Base-by-base conservation (phyloP, 2,329 filamentous ascomycete species). In the Talaromyces piceae region DNA sequence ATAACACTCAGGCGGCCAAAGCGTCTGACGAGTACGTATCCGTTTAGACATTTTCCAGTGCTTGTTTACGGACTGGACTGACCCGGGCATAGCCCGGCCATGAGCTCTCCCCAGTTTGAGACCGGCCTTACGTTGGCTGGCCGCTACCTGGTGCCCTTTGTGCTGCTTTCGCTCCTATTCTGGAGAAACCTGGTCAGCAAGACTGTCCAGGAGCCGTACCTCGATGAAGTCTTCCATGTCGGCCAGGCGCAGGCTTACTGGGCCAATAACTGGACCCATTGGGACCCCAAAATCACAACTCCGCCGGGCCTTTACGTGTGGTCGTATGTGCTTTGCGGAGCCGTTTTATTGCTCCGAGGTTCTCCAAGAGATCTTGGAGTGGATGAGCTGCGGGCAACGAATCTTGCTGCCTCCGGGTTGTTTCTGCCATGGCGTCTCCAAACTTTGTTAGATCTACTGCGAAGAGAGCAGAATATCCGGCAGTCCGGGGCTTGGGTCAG, bases 241-340 rank as follows among this genome's bases (percentile, higher is more conserved):
- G 88, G 89, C 0, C 93, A 98, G 70, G 90, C 90, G 0, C 88
- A 95, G 61, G 82, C 80, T 26, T 98, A 95, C 67, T 96, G 91
- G 67, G 67, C 79, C 37, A 84, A 86, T 9, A 78, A 79, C 49
- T 95, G 86, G 72, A 65, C 68, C 11, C 77, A 88, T 51, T 98
- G 93, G 93, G 91, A 98, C 68, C 86, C 91, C 54, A 98, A 97
- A 67, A 93, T 98, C 64, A 98, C 93, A 0, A 98, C 93, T 1
- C 93, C 93, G 0, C 91, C 93, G 0, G 93, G 91, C 28, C 73
- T 98, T 74, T 90, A 76, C 62, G 75, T 74, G 44, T 65, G 58
- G 57, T 68, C 69, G 73, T 89, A 75, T 66, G 75, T 68, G 25
- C 50, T 61, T 20, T 63, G 64, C 50, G 59, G 62, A 11, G 47